These are phyloP conservation scores for Ottelia alismoides DNA, from an alignment of 106 monocot species.

Conservation along the genomic window DNA sequence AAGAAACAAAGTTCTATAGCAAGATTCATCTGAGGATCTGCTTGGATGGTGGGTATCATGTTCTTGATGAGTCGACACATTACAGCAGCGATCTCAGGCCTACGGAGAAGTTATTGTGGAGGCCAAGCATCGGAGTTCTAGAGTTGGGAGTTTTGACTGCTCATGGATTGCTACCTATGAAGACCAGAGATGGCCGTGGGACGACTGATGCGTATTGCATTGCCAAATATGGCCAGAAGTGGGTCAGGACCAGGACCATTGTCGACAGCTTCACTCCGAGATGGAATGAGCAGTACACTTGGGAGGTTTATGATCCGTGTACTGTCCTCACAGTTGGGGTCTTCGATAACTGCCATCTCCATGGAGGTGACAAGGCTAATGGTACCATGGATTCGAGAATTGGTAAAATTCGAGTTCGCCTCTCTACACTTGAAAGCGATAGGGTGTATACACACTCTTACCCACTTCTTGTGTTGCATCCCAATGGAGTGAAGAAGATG, in stretches of 20 bases:
- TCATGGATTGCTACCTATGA: constrained; percentile 17
- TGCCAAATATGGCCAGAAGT: constrained; percentile 29
- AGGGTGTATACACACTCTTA: constrained; percentile 21
- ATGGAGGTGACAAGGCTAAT: constrained; percentile 1
- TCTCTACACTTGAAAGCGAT: constrained; percentile 19
- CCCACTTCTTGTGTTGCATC: constrained; percentile 20
- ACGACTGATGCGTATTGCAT: constrained; percentile 21
- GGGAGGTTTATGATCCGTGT: constrained; percentile 24
- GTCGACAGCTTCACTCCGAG: constrained; percentile 14
- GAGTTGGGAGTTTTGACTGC: constrained; percentile 18
- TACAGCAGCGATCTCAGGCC: constrained; percentile 23
- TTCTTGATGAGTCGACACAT: constrained; percentile 17
- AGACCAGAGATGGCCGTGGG: constrained; percentile 23
- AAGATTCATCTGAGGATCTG: constrained; percentile 19
- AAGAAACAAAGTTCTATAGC: constrained; percentile 13
- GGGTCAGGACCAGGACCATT: constrained; percentile 19
- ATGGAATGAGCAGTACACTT: constrained; percentile 28
- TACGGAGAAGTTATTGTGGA: constrained; percentile 15
- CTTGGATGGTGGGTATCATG: constrained; percentile 21
- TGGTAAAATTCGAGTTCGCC: constrained; percentile 18
- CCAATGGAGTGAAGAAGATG: constrained; percentile 22
- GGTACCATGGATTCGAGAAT: constrained; percentile 11
- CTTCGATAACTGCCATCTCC: constrained; percentile 19
- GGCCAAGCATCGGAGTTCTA: constrained; percentile 16
- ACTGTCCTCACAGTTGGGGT: constrained; percentile 21